Conservation (phyloP, 345 rosid genomes). For the Sonneratia alba region DNA sequence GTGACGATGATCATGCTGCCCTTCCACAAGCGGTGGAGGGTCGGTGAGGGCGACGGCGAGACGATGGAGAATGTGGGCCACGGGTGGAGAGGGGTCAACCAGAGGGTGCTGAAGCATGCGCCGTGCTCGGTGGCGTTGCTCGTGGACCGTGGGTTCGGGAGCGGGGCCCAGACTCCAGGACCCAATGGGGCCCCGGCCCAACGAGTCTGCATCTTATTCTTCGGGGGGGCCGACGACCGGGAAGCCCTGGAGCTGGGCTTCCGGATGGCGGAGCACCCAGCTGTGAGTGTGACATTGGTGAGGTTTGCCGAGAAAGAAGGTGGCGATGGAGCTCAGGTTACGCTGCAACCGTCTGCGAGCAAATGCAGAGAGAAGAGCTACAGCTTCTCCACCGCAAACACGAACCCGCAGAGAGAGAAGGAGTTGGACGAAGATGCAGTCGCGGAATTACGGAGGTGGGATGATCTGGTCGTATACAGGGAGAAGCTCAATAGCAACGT, state of each 20-base stretch:
- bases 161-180: constrained; percentile 20
- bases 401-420: constrained; percentile 39
- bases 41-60: constrained; percentile 25
- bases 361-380: constrained; percentile 32
- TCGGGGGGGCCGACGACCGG: constrained; percentile 79
- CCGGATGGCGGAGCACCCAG: constrained; percentile 67
- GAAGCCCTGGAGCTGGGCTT: constrained; percentile 69
- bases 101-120: constrained; percentile 55
- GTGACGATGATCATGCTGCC: constrained; percentile 57
- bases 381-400: constrained; percentile 40
- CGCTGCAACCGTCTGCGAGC: constrained; percentile 30
- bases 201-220: constrained; percentile 51
- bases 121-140: constrained; percentile 74
- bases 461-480: background rate
- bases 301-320: constrained; percentile 35
- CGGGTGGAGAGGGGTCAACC: constrained; percentile 71
- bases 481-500: background rate
- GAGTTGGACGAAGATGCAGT: background rate
- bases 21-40: constrained; percentile 63
- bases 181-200: constrained; percentile 17
- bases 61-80: constrained; percentile 49
- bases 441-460: background rate
- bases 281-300: constrained; percentile 40
- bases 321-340: constrained; percentile 18
- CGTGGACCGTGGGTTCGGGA: constrained; percentile 73